phyloP scores from a whole-genome alignment of 345 rosid genomes.

The Hirschfeldia incana region DNA sequence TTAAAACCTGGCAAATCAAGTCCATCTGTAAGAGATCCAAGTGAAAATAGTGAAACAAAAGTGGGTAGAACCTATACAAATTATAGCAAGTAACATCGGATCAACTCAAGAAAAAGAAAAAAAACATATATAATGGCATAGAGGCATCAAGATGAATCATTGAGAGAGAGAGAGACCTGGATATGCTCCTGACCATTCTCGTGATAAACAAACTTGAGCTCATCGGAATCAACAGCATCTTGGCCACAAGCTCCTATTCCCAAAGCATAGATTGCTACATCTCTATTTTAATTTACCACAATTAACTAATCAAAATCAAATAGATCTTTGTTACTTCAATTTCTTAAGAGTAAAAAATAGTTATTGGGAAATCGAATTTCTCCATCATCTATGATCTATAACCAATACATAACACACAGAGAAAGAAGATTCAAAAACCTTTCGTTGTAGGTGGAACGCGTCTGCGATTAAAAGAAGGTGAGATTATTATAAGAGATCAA shows the following conservation, averaged over 20 bases:
- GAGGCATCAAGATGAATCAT: not conserved
- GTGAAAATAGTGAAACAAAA: conserved; percentile 60
- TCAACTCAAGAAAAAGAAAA: not conserved
- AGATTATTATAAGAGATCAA: not conserved
- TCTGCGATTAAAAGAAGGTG: conserved; percentile 38
- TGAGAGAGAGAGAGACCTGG: conserved; percentile 51
- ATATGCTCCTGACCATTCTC: conserved; percentile 62
- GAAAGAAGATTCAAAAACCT: conserved; percentile 49
- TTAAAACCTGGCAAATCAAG: conserved; percentile 53
- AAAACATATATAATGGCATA: not conserved
- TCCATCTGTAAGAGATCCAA: conserved; percentile 36
- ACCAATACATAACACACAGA: not conserved
- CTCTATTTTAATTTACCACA: conserved; percentile 44
- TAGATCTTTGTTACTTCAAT: not conserved
- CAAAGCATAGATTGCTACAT: conserved; percentile 74
- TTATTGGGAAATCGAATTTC: not conserved
- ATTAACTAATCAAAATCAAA: not conserved
- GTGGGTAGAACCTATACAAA: conserved; percentile 74
- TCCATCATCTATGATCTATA: not conserved
- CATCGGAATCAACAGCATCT: conserved; percentile 66
- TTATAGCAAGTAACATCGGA: not conserved
- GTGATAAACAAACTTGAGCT: conserved; percentile 78
- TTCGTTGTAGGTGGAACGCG: conserved; percentile 51
- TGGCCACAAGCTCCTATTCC: conserved; percentile 84
- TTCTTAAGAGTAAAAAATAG: too few species aligned